Evolutionary conservation across 306 rosid genomes (phyloP).

Genomic region (Dalbergia oliveri): DNA sequence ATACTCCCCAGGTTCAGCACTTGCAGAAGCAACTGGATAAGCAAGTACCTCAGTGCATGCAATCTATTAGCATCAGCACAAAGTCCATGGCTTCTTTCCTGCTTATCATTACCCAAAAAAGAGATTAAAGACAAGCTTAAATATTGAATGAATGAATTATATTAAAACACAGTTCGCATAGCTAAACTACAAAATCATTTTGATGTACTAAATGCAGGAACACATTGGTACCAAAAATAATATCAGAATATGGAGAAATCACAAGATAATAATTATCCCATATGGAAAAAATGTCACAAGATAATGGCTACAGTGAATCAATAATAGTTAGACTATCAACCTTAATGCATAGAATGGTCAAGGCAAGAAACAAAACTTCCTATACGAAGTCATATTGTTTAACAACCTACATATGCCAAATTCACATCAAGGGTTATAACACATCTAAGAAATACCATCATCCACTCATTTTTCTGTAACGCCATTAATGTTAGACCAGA

Average conservation of each 20-base stretch:
- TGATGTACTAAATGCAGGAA: constrained; percentile 10
- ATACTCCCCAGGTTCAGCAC: constrained; percentile 83
- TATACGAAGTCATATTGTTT: neutral
- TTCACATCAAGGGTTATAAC: constrained; percentile 7
- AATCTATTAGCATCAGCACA: constrained; percentile 63
- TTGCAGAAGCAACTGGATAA: constrained; percentile 89
- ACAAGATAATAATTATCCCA: neutral
- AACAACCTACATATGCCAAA: constrained; percentile 6
- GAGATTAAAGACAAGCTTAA: neutral
- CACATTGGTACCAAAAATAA: neutral
- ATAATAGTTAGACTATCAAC: constrained; percentile 5
- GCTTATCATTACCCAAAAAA: constrained; percentile 44
- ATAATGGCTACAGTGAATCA: constrained; percentile 13
- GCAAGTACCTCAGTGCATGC: constrained; percentile 86
- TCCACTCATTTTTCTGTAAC: neutral
- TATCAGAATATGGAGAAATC: neutral
- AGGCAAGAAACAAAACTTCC: neutral
- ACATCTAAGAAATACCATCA: neutral
- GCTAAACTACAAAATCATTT: neutral
- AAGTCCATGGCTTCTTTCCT: constrained; percentile 75
- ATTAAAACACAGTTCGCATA: neutral
- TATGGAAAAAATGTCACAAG: neutral
- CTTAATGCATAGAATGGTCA: neutral
- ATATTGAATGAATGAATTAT: constrained; percentile 13
- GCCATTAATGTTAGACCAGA: neutral